Evolutionary conservation across 257 asterid genomes (phyloP), one percentile per base, ranked within the genome.

Genomic region (Solanum virginianum): DNA sequence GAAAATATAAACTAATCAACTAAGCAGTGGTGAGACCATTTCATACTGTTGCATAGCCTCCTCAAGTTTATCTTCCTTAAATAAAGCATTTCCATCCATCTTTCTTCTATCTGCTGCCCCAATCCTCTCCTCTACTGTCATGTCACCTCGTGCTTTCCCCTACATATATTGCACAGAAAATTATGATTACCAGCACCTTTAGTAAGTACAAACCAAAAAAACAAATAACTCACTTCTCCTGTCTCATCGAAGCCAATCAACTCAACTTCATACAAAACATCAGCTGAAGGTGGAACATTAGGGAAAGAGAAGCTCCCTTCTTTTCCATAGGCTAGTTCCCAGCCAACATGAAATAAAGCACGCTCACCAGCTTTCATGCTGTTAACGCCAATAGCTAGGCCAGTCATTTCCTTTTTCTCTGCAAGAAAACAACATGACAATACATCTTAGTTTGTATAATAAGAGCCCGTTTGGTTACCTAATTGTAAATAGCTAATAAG

Each of bases 91-190:
- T 55, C 98, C 99, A 80, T 95, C 96, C 98, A 95, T 94, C 90
- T 97, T 97, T 93, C 98, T 92, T 90, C 98, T 89, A 86, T 97
- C 98, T 8, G 99, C 98, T 36, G 97, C 89, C 82, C 98, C 94
- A 71, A 96, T 97, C 86, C 99, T 92, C 92, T 95, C 99, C 92
- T 97, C 99, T 45, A 94, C 98, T n/a, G 99, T 97, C 98, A 97
- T 95, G 92, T 97, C 98, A 75, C 97, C 85, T n/a, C 96, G 97
- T 74, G 97, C 90, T 90, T 95, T 97, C 57, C 99, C 99, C 99
- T 97, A 53, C 9, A 53, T 29, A 77, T 77, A 53, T 79, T 79
- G 49, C 63, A 53, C 22, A 26, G 16, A 79, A 16, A 53, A 26
- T 51, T 15, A 26, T 53, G 49, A 79, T 18, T 53, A 10, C 7